These are phyloP conservation scores for Stephanodiscus triporus DNA, from an alignment of 108 stramenopile species.

Conservation along the genomic window DNA sequence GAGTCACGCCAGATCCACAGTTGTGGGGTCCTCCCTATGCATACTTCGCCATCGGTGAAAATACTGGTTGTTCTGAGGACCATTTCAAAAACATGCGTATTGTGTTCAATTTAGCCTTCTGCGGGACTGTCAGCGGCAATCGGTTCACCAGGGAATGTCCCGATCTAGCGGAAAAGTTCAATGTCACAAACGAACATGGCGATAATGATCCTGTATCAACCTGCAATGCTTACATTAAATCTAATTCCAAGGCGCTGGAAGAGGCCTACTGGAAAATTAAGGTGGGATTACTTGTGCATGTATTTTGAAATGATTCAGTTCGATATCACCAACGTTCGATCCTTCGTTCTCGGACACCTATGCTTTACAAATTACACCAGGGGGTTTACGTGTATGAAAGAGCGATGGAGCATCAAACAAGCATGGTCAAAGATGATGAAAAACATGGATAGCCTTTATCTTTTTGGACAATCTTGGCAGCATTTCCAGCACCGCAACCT, in stretches of 20 bases:
- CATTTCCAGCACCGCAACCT: too few relatives aligned
- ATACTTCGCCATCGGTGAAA: slow-evolving; percentile 83
- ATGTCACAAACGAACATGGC: slow-evolving; percentile 46
- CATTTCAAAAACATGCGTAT: slow-evolving; percentile 89
- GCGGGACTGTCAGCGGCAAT: slow-evolving; percentile 87
- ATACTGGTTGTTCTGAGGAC: slow-evolving; percentile 68
- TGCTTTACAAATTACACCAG: not conserved
- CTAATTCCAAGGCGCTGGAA: slow-evolving; percentile 71
- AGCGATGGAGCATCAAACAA: slow-evolving; percentile 47
- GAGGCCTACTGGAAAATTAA: slow-evolving; percentile 90
- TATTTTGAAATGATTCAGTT: not conserved
- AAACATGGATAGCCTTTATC: not conserved
- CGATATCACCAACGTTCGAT: not conserved
- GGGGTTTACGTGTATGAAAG: slow-evolving; percentile 90
- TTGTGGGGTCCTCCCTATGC: slow-evolving; percentile 87
- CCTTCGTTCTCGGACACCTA: too few relatives aligned
- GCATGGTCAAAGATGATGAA: not conserved
- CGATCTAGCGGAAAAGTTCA: slow-evolving; percentile 57
- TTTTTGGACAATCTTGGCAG: too few relatives aligned
- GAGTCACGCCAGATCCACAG: slow-evolving; percentile 80
- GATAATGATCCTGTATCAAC: slow-evolving; percentile 45
- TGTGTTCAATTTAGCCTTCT: slow-evolving; percentile 89
- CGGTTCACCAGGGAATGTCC: slow-evolving; percentile 84
- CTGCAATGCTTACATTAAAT: slow-evolving; percentile 81
- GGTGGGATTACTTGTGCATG: slow-evolving; percentile 1